Evolutionary conservation across 2,329 filamentous ascomycete genomes (phyloP), one percentile per base, ranked within the genome.

Genomic region (Aspergillus hiratsukae): DNA sequence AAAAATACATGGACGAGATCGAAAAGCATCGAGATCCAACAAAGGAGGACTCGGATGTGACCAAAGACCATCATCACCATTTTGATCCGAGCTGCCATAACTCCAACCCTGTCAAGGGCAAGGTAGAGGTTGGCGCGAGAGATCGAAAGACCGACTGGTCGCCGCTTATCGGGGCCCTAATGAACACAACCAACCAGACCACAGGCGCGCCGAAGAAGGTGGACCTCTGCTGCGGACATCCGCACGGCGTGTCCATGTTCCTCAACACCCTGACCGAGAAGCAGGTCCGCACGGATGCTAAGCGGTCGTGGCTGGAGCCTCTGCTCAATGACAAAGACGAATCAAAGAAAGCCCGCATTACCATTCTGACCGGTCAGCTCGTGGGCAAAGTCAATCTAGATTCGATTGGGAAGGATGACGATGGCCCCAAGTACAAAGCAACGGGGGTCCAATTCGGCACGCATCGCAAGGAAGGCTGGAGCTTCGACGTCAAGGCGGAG

Each of bases 1-100:
- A 79, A 3, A 74, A 73, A 0, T 82, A 82, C 57, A 82, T 82
- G 63, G 69, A 72, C 41, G 78, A 80, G 68, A 68, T 56, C 3
- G 68, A 70, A 50, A 10, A 9, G 3, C 27, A 53, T 7, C 65
- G 65, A 23, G 10, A 41, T 8, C 68, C 28, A 29, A 29, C 68
- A 1, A 67, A 43, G 21, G 49, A 43, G 21, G 49, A 55, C 4
- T 52, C 41, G 8, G 55, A 67, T 35, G 55, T 65, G 25, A 59
- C 53, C 9, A 62, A 63, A n/a, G 65, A 65, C 2, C 61, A 67
- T 29, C 58, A 40, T 52, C 28, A 29, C 28, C 28, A 10, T 29
- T 66, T 58, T 29, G 52, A 69, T 21, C 35, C 61, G 10, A 21
- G 50, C 14, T 69, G 64, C 27, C 67, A 70, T 28, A 64, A 65